Conservation (phyloP, 2,329 filamentous ascomycete genomes). For the Monosporascus sp. region DNA sequence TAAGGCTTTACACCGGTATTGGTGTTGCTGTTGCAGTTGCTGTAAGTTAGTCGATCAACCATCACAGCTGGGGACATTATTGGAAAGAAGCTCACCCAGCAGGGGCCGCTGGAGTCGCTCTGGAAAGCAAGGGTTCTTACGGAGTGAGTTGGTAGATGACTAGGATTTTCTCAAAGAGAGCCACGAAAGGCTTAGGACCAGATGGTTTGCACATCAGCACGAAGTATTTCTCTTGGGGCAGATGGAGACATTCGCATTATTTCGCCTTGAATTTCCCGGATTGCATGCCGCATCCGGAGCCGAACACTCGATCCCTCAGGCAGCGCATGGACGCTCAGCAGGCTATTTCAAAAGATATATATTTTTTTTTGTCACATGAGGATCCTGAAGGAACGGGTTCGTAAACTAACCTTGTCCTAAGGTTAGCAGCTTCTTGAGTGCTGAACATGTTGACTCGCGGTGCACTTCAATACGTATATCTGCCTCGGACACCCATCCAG, state of each 20-base stretch:
- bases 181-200: neutral
- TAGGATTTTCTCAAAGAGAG: neutral
- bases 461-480: constrained; percentile 3
- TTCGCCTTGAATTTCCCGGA: neutral
- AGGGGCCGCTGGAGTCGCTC: too few species aligned
- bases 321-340: neutral
- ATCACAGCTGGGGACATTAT: neutral
- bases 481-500: constrained; percentile 1
- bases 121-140: too few species aligned
- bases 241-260: neutral
- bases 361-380: neutral
- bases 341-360: neutral
- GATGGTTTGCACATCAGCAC: constrained; percentile 1
- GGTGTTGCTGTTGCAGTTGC: too few species aligned
- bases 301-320: too few species aligned
- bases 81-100: neutral
- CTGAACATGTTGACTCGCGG: constrained; percentile 1
- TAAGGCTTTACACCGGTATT: too few species aligned
- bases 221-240: neutral
- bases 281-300: too few species aligned
- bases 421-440: neutral
- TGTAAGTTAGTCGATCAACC: too few species aligned
- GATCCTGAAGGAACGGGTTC: neutral
- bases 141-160: neutral
- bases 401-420: neutral